Base-by-base conservation (phyloP, 441 rosid species). In the Gossypium schwendimanii region DNA sequence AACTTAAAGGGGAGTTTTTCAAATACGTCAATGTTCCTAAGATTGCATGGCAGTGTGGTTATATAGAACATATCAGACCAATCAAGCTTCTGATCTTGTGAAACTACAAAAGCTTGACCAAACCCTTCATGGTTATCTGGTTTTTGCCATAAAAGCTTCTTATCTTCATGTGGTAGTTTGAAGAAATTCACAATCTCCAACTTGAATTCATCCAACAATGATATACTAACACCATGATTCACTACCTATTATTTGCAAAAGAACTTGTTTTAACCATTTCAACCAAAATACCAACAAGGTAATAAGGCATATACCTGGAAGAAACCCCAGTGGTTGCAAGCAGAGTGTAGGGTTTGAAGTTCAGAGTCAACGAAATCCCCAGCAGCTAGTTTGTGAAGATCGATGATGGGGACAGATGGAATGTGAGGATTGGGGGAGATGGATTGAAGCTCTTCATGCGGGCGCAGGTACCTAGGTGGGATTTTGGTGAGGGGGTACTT, bases 281-380 rank as follows among this genome's bases (percentile, higher is more conserved):
- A 47, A 47, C 6, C 52, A 47, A 47, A 3, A 47, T 11, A 47
- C 52, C 53, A 49, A 49, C 15, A 14, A n/a, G 53, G 45, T 39
- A 18, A 18, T 14, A 49, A 1, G 44, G 11, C 10, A 0, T 17
- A 75, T 24, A 75, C 85, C 82, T 82, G 84, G 47, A 80, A 84
- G 72, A 82, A 82, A 4, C 88, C 84, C 86, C 86, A 84, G 0
- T 81, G 76, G 60, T 23, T 81, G 83, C 86, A 81, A 61, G 88
- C 82, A 14, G 62, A 39, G 73, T 82, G 83, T 47, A 84, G 62
- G 12, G 26, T 75, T 39, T 63, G 66, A 44, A 81, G 62, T 67
- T 82, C 88, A 49, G 75, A 63, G 20, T 71, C 80, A 57, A 21
- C 5, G 8, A 47, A 70, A 24, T 59, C 73, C 3, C 5, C 44